Conservation (phyloP, 345 rosid species). For the Gossypioides kirkii region DNA sequence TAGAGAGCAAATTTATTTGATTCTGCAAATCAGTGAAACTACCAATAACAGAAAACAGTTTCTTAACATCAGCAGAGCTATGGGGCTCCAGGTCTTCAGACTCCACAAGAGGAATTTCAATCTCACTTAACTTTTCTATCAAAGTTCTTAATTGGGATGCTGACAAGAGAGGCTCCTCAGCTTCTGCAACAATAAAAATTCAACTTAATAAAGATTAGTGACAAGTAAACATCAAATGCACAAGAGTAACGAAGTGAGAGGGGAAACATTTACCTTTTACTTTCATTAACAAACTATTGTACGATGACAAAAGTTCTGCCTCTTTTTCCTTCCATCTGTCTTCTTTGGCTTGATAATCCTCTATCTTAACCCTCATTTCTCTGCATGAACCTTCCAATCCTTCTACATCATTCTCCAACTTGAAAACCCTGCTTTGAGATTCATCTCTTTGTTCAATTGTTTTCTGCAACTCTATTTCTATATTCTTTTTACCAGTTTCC, state of each 20-base stretch:
- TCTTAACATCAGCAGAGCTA: slow-evolving; percentile 40
- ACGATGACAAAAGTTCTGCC: slow-evolving; percentile 42
- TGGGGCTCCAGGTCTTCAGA: slow-evolving; percentile 32
- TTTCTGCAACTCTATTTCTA: slow-evolving; percentile 26
- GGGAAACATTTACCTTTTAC: slow-evolving; percentile 47
- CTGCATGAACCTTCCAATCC: slow-evolving; percentile 41
- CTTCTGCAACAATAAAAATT: slow-evolving; percentile 35
- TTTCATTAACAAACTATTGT: slow-evolving; percentile 28
- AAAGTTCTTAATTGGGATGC: slow-evolving; percentile 47
- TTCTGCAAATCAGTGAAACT: slow-evolving; percentile 41
- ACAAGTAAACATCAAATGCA: neutral
- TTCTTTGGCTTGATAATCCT: slow-evolving; percentile 39
- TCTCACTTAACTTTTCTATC: slow-evolving; percentile 44
- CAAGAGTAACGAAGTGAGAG: neutral
- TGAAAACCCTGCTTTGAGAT: slow-evolving; percentile 40
- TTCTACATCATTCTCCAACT: slow-evolving; percentile 52
- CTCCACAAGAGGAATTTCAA: slow-evolving; percentile 41
- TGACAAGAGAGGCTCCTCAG: slow-evolving; percentile 45
- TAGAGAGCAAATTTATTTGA: slow-evolving; percentile 44
- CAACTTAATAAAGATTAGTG: slow-evolving; percentile 1
- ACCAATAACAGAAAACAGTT: slow-evolving; percentile 55
- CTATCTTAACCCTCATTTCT: slow-evolving; percentile 42
- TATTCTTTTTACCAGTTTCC: slow-evolving; percentile 39
- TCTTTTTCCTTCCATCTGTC: slow-evolving; percentile 60
- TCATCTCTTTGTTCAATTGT: slow-evolving; percentile 47